These are phyloP conservation scores for Lepiota brunneoincarnata DNA, from an alignment of 768 basidiomycete species.

Conservation along the genomic window DNA sequence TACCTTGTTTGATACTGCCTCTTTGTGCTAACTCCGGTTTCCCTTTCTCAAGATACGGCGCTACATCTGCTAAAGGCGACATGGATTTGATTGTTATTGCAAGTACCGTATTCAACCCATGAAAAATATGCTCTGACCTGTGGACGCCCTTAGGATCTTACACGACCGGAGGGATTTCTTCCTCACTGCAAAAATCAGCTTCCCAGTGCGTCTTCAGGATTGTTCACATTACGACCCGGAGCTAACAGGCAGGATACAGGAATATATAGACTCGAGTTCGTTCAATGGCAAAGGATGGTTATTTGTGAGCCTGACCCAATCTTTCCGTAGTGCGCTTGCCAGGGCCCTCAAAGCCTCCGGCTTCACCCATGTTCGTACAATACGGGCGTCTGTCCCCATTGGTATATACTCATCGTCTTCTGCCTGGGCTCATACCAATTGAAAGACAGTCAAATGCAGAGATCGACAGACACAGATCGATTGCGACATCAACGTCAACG, in stretches of 20 bases:
- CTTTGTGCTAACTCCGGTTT: neutral
- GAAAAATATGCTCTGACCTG: neutral
- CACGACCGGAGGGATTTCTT: slow-evolving; percentile 15
- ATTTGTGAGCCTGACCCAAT: neutral
- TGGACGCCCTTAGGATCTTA: slow-evolving; percentile 26
- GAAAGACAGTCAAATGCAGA: slow-evolving; percentile 46
- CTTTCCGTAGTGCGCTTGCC: slow-evolving; percentile 27
- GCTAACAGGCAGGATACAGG: slow-evolving; percentile 12
- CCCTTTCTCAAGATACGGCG: slow-evolving; percentile 34
- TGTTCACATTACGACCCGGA: neutral
- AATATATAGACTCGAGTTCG: slow-evolving; percentile 27
- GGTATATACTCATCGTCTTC: slow-evolving; percentile 21
- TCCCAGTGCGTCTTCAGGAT: slow-evolving; percentile 4
- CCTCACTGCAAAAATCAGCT: slow-evolving; percentile 8
- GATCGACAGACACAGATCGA: slow-evolving; percentile 38
- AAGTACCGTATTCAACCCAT: slow-evolving; percentile 14
- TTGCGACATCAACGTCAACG: slow-evolving; percentile 63
- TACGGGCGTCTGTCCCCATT: slow-evolving; percentile 44
- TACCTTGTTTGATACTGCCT: neutral
- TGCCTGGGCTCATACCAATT: neutral
- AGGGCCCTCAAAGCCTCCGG: slow-evolving; percentile 25
- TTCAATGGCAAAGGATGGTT: neutral
- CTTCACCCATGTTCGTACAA: slow-evolving; percentile 27
- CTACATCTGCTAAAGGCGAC: slow-evolving; percentile 39
- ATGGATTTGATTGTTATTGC: slow-evolving; percentile 54